A percentile compares a stretch with the other conserved stretches of the same genome.
phyloP scores from a whole-genome alignment of 2,329 filamentous ascomycete species.

The Eurotiales sp. region DNA sequence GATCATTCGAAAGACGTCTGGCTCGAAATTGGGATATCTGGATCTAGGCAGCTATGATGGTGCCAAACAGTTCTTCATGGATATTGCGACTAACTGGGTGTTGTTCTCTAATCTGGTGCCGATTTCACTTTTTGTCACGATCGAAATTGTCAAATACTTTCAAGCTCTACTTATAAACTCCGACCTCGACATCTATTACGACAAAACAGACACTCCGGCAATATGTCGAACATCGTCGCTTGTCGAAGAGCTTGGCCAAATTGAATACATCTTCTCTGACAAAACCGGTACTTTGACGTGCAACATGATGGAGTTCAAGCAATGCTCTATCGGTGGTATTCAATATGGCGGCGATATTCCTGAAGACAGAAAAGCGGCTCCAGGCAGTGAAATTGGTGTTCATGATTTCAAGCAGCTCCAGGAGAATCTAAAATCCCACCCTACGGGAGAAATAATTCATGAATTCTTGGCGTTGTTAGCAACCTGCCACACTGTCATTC shows the following conservation, averaged over 20 bases:
- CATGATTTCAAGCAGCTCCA: slow-evolving; percentile 76
- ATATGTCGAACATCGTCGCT: slow-evolving; percentile 94
- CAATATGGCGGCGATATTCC: slow-evolving; percentile 91
- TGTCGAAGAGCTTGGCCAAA: slow-evolving; percentile 95
- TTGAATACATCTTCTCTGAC: slow-evolving; percentile 97
- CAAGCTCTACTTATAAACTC: slow-evolving; percentile 97
- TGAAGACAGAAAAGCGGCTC: slow-evolving; percentile 78
- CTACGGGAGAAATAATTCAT: slow-evolving; percentile 60
- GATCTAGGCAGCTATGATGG: slow-evolving; percentile 61
- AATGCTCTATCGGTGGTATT: slow-evolving; percentile 87
- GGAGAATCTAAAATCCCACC: slow-evolving; percentile 64
- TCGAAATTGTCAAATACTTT: slow-evolving; percentile 97
- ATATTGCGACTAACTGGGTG: slow-evolving; percentile 98
- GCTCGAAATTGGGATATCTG: slow-evolving; percentile 67
- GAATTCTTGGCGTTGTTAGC: slow-evolving; percentile 85
- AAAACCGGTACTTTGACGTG: slow-evolving; percentile 97
- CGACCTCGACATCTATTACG: slow-evolving; percentile 96
- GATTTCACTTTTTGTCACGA: slow-evolving; percentile 94
- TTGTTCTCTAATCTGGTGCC: slow-evolving; percentile 94
- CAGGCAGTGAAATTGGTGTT: slow-evolving; percentile 67
- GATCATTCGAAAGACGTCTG: slow-evolving; percentile 65
- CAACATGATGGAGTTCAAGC: slow-evolving; percentile 98
- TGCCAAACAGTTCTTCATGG: slow-evolving; percentile 81
- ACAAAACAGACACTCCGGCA: slow-evolving; percentile 89
- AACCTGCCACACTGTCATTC: slow-evolving; percentile 96